phyloP scores from a whole-genome alignment of 208 protist genomes.

The Trichomonas vaginalis region DNA sequence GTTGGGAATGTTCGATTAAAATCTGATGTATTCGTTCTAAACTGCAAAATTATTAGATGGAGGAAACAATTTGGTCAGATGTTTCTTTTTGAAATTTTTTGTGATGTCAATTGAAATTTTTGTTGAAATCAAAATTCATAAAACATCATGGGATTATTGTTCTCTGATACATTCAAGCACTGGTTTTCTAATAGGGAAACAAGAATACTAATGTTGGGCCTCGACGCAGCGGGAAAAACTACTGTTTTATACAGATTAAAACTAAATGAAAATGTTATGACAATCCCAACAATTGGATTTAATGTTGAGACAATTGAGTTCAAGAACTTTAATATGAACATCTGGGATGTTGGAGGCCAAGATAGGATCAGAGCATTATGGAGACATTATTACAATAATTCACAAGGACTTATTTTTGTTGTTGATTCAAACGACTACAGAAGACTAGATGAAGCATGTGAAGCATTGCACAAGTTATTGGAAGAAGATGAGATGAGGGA shows the following conservation, averaged over 20 bases:
- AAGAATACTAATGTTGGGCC: neutral
- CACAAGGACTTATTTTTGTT: constrained; percentile 81
- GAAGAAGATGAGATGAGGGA: neutral
- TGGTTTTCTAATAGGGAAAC: neutral
- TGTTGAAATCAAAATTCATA: too few species aligned
- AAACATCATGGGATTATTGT: neutral
- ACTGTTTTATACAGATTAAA: neutral
- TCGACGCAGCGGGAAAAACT: neutral
- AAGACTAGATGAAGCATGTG: constrained; percentile 41
- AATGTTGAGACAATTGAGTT: too few species aligned
- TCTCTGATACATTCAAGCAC: neutral
- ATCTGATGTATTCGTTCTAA: too few species aligned
- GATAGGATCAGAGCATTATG: constrained; percentile 74
- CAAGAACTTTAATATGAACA: neutral
- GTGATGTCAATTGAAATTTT: too few species aligned
- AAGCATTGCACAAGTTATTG: constrained; percentile 6
- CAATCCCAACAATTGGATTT: neutral
- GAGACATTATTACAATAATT: constrained; percentile 76
- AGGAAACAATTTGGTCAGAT: too few species aligned
- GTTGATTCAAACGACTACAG: constrained; percentile 77
- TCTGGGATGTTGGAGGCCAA: constrained; percentile 64
- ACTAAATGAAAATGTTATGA: neutral
- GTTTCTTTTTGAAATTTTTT: too few species aligned
- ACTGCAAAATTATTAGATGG: too few species aligned
- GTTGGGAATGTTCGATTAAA: too few species aligned